A percentile compares a stretch with the other conserved stretches of the same genome.
Evolutionary conservation across 139 green algal genomes (phyloP).

Genomic region (Micromonas commoda): DNA sequence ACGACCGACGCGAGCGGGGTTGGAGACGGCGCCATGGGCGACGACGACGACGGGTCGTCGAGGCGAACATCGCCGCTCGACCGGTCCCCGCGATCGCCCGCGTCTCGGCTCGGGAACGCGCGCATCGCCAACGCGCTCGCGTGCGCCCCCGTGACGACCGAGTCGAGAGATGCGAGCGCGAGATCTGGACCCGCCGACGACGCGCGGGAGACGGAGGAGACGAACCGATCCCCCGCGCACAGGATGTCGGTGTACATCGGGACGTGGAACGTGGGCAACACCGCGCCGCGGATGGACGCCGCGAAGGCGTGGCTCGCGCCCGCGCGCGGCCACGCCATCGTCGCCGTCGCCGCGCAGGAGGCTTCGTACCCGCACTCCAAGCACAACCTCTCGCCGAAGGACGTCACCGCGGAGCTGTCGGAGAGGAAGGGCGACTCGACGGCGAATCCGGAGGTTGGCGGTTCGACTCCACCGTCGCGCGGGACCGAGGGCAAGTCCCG

Average conservation of each 20-base stretch:
- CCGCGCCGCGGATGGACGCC: not conserved
- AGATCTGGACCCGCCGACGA: not conserved
- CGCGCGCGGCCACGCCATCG: not conserved
- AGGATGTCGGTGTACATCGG: not conserved
- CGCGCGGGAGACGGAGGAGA: not conserved
- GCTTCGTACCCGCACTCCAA: not conserved
- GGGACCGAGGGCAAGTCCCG: too few relatives aligned
- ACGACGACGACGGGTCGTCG: too few relatives aligned
- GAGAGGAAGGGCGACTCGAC: not conserved
- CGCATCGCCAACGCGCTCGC: too few relatives aligned
- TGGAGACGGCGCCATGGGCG: too few relatives aligned
- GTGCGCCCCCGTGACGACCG: too few relatives aligned
- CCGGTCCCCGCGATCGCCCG: too few relatives aligned
- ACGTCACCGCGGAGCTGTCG: not conserved
- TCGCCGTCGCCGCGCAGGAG: constrained; percentile 20
- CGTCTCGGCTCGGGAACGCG: too few relatives aligned
- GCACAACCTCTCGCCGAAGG: not conserved
- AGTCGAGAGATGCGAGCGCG: too few relatives aligned
- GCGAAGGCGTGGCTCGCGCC: not conserved
- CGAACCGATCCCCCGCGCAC: too few relatives aligned
- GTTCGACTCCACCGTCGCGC: too few relatives aligned
- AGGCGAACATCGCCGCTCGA: too few relatives aligned
- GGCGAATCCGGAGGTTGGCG: not conserved
- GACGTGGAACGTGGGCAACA: constrained; percentile 27
- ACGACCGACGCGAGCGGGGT: too few relatives aligned